phyloP scores from a whole-genome alignment of 768 basidiomycete genomes.

The Paxillus ammoniavirescens region DNA sequence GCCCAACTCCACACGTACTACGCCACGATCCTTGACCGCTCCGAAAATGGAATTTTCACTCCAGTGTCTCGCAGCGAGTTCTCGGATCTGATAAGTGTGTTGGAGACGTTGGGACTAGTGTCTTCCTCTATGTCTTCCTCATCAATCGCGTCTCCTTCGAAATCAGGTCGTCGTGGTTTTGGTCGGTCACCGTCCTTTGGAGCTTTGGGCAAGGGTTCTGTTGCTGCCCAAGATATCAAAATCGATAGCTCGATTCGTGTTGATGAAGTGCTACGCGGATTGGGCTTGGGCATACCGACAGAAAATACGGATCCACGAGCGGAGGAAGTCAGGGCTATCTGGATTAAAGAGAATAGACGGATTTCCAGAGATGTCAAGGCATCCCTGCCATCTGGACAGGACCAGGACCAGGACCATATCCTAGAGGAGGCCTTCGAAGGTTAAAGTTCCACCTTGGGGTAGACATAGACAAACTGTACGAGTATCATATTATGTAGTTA shows the following conservation, averaged over 20 bases:
- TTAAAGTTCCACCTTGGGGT: slow-evolving; percentile 14
- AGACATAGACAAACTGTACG: not conserved
- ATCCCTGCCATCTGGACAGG: slow-evolving; percentile 6
- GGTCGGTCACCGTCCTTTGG: slow-evolving; percentile 61
- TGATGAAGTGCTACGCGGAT: slow-evolving; percentile 69
- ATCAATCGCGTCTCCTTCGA: slow-evolving; percentile 38
- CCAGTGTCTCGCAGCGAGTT: slow-evolving; percentile 78
- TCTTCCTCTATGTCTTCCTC: slow-evolving; percentile 34
- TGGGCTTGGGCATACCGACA: slow-evolving; percentile 40
- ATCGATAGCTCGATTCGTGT: slow-evolving; percentile 61
- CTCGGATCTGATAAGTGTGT: slow-evolving; percentile 61
- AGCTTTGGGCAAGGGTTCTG: slow-evolving; percentile 21
- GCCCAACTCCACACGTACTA: slow-evolving; percentile 68
- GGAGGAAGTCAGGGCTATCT: slow-evolving; percentile 44
- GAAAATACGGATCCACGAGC: slow-evolving; percentile 36
- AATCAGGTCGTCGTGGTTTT: slow-evolving; percentile 50
- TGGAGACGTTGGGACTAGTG: slow-evolving; percentile 73
- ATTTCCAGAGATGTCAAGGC: slow-evolving; percentile 37
- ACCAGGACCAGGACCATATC: slow-evolving; percentile 8
- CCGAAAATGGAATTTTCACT: slow-evolving; percentile 52
- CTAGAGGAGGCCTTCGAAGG: slow-evolving; percentile 36
- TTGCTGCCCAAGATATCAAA: slow-evolving; percentile 43
- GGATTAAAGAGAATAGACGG: slow-evolving; percentile 38
- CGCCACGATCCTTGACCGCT: slow-evolving; percentile 51
- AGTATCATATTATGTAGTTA: slow-evolving; percentile 6